These are phyloP conservation scores for Salix suchowensis DNA, from an alignment of 345 rosid genomes.

Conservation along the genomic window DNA sequence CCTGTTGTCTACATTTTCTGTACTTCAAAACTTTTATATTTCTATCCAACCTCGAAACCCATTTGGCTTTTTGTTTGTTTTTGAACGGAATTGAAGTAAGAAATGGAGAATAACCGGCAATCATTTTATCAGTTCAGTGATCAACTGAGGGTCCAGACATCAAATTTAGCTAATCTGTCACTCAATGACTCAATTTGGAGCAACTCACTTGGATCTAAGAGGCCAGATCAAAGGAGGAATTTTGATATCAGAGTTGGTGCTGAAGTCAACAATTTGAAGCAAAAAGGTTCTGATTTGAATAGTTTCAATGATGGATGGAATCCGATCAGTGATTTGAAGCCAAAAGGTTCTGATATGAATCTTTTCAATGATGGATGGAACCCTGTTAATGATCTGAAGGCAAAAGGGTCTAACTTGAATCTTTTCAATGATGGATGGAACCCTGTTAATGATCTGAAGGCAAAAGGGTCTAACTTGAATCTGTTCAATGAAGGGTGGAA, in stretches of 20 bases:
- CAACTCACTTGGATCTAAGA: slow-evolving; percentile 42
- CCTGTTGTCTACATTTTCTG: neutral
- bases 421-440: slow-evolving; percentile 25
- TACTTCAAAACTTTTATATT: neutral
- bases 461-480: slow-evolving; percentile 36
- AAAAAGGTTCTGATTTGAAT: neutral
- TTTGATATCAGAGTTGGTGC: slow-evolving; percentile 66
- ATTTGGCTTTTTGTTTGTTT: slow-evolving; percentile 1
- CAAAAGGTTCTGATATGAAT: slow-evolving; percentile 34
- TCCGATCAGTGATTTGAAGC: slow-evolving; percentile 11
- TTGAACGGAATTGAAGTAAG: neutral
- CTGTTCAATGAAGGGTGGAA: neutral
- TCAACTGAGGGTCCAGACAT: slow-evolving; percentile 66
- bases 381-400: slow-evolving; percentile 9
- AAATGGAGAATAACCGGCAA: slow-evolving; percentile 85
- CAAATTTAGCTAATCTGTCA: slow-evolving; percentile 67
- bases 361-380: slow-evolving; percentile 21
- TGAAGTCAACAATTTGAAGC: slow-evolving; percentile 10
- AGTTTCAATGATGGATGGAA: slow-evolving; percentile 7
- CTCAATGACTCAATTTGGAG: slow-evolving; percentile 94
- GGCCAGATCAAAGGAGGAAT: slow-evolving; percentile 66
- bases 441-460: neutral
- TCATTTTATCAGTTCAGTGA: slow-evolving; percentile 96
- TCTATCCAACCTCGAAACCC: neutral
- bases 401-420: slow-evolving; percentile 33